Evolutionary conservation across 305 asterid species (phyloP), one percentile per base, ranked within the genome.

Genomic region (Rubia tinctorum): DNA sequence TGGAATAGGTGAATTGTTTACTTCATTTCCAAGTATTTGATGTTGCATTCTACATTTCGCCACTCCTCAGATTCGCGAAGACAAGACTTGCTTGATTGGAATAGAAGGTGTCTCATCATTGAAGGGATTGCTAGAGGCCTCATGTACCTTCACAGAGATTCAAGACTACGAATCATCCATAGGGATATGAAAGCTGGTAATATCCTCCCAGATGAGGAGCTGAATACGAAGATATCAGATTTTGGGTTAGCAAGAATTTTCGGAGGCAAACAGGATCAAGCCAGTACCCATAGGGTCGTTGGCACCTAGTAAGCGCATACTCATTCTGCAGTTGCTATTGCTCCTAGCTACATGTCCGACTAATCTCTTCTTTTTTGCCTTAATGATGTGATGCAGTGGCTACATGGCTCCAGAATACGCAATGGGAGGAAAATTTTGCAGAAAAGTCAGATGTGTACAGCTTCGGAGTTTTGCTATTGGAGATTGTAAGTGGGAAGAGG

Each of bases 71-170:
- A 67, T 75, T 67, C 69, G 6, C 7, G 6, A 4, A 67, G 56
- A 6, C 78, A 67, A 23, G 68, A 67, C 44, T 42, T 67, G 15
- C 61, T 75, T 3, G 34, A 43, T 58, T 75, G 78, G 78, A 56
- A 1, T 11, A 68, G 43, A 44, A 66, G 78, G 1, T 34, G 42
- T 15, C 6, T 40, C 61, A 74, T 74, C 53, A 67, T 74, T 56
- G 78, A 74, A 22, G 78, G 78, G 73, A 74, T 74, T 12, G 45
- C 73, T 7, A 68, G 78, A 68, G 78, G 78, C 42, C 78, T 75
- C 12, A 68, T 68, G 13, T 75, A 75, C 47, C 78, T 75, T 56
- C 78, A 75, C 25, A 68, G 69, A 30, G 78, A 75, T 58, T 75
- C 73, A 22, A 75, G 79, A 34, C 56, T 75, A 58, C 69, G 71